Evolutionary conservation across 257 asterid genomes (phyloP), one percentile per base, ranked within the genome.

Genomic region (Primulina huaijiensis): DNA sequence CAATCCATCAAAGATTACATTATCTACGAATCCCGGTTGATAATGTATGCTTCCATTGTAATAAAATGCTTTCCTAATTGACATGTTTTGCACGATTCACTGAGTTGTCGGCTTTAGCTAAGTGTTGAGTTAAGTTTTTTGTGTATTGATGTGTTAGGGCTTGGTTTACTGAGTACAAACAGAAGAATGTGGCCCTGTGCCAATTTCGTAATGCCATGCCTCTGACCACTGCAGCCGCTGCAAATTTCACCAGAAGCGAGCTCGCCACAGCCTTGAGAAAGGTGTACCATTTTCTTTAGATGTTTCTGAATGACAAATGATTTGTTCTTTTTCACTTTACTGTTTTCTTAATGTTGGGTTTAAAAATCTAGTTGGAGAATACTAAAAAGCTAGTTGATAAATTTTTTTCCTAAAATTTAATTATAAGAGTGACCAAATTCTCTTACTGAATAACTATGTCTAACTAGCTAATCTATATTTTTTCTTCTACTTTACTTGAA

Each of bases 171-270:
- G 99, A 94, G 83, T 94, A 85, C 78, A 79, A 91, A 52, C 99
- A 94, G 83, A 94, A 94, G 84, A 94, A 94, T 74, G 97, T 94
- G 60, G 82, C 99, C 2, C 62, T 94, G 74, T 94, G 91, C 76
- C 99, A 94, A 75, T 94, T 91, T 65, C 92, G 97, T 3, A 94
- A 94, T 73, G 99, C 97, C 73, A 91, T 91, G 76, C 97, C 97
- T 65, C 79, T 94, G 84, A 90, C 99, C 1, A 94, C 96, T 8
- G 81, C 90, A 19, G 99, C 99, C 53, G 72, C 99, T 20, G 99
- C 99, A 4, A 94, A 89, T 75, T 91, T 86, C 82, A 94, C 97
- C 20, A 73, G 99, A 70, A 90, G 96, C 69, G 97, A 94, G 82
- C 99, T 94, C 9, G 99, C 99, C 68, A 94, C 97, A 0, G 99